Evolutionary conservation across 2,329 filamentous ascomycete genomes (phyloP), one percentile per base, ranked within the genome.

Genomic region (Helotiales sp.): DNA sequence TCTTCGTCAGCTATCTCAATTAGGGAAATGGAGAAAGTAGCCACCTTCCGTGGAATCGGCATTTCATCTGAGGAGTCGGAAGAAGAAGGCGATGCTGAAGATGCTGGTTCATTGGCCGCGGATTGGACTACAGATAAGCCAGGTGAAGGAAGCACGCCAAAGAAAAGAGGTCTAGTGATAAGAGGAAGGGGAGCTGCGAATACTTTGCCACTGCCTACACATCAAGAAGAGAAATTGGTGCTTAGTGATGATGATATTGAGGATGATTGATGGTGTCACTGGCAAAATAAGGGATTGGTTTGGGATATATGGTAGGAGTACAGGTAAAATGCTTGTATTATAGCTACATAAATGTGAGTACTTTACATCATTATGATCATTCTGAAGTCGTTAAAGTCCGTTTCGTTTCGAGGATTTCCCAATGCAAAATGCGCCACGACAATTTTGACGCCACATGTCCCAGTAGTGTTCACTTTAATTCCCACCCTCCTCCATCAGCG

Each of bases 161-260:
- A 75, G 40, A 84, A 82, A 72, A 79, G 73, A 67, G 72, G 65
- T 25, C 62, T 65, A 42, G 66, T 65, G 10, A 62, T 65, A 55
- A 66, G 61, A 60, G 63, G 62, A 62, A 57, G 58, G 34, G 67
- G 62, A 27, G 57, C 38, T 40, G 58, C 58, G 36, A 55, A 38
- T 52, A 59, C 61, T 8, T 13, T 68, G 25, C 57, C 64, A 8
- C 15, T 44, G 40, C 38, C 66, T 24, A 51, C 57, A 51, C 60
- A 68, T 50, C 40, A 30, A 62, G 75, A 85, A 60, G 84, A 86
- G 71, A 89, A 87, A 66, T 74, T 93, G 63, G 83, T 91, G 44
- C 74, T 93, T 38, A 91, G 87, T 65, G 90, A 95, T 68, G 90
- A 95, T 74, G 90, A 95, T 76, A 93, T 95, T 70, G 89, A 92